Evolutionary conservation across 1,284 basidiomycete species (phyloP), one percentile per base, ranked within the genome.

Genomic region (Cryptococcus jaspeensis): DNA sequence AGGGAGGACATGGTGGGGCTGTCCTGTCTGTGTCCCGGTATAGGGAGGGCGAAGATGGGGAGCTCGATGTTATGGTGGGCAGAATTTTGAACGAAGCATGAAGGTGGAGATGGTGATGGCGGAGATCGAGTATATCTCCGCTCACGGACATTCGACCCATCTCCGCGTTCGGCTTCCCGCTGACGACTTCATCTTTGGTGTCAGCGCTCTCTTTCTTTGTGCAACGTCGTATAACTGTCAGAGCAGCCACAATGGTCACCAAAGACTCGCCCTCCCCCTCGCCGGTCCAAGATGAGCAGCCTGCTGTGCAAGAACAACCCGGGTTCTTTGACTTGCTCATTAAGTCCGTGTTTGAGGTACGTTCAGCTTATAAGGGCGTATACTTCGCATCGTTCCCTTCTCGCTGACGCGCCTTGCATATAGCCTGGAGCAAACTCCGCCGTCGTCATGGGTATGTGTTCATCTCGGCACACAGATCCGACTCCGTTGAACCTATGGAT

Each of bases 1-100:
- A 98, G 86, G 66, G 87, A 87, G 22, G 90, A 87, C 86, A 89
- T 87, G 41, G 22, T 60, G 54, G 22, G 38, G 2, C 38, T 38
- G 22, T 18, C 22, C 18, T 37, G 4, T 9, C 9, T 12, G 25
- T 18, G n/a, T 16, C 11, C 8, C 36, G 22, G 8, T 5, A 18
- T 35, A 23, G 25, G 18, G 25, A 48, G 2, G 15, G 9, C 16
- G 39, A 18, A 35, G 16, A 23, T 20, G 16, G 16, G 20, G 38
- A 43, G 15, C 42, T 22, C 42, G 13, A 18, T 28, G 42, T 42
- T 28, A 44, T 44, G 22, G 28, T 3, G 28, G 42, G 28, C 18
- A 28, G 12, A 43, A 25, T 22, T 43, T 32, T 32, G 28, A 32
- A 32, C 28, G 9, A 9, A 4, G 28, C 28, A 32, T 9, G 5